phyloP scores from a whole-genome alignment of 345 rosid genomes.

The Rhodomyrtus tomentosa region DNA sequence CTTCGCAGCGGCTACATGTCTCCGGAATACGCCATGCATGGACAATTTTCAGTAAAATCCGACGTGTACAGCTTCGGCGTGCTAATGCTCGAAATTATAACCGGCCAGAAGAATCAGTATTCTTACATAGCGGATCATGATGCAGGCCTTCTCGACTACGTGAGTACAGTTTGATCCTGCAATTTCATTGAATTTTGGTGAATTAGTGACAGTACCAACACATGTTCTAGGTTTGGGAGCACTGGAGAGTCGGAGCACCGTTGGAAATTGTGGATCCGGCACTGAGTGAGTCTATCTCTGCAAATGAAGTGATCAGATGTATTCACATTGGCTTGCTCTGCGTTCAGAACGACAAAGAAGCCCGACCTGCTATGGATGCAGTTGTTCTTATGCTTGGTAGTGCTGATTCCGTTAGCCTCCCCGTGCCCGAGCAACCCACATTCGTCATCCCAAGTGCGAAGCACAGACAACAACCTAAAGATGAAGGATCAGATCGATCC shows the following conservation, averaged over 20 bases:
- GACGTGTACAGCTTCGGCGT: background rate
- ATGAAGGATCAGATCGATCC: background rate
- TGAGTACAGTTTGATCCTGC: background rate
- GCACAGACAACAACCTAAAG: background rate
- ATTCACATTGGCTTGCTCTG: background rate
- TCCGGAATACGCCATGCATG: background rate
- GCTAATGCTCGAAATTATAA: background rate
- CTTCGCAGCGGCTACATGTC: background rate
- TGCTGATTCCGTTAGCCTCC: background rate
- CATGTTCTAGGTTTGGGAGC: background rate
- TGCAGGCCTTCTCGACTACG: background rate
- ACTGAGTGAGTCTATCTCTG: background rate
- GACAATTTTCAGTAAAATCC: background rate
- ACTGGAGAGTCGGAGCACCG: background rate
- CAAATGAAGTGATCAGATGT: background rate
- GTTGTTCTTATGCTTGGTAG: slow-evolving; percentile 11
- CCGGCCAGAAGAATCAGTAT: background rate
- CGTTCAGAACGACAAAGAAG: slow-evolving; percentile 9
- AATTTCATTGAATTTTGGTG: background rate
- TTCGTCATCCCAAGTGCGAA: background rate
- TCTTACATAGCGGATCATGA: background rate
- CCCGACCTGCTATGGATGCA: slow-evolving; percentile 12
- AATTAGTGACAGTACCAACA: background rate
- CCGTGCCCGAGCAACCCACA: background rate
- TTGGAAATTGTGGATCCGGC: background rate